phyloP scores from a whole-genome alignment of 1,284 basidiomycete species.

The Microbotryum saponariae region DNA sequence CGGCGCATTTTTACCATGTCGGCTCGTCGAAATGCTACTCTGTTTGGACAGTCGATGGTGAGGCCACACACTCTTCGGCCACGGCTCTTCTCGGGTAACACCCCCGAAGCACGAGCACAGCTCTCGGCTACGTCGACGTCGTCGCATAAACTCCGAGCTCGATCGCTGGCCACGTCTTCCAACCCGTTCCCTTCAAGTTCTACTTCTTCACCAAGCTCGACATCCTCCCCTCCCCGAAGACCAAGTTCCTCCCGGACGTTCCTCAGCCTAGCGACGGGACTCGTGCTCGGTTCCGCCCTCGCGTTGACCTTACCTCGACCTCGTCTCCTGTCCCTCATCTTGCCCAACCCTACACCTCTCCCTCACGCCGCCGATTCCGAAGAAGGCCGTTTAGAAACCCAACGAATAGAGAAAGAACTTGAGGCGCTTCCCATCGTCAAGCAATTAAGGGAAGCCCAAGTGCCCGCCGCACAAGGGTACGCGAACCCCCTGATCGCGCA shows the following conservation, averaged over 20 bases:
- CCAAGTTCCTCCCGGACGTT: conserved; percentile 6
- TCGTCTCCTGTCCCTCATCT: conserved; percentile 3
- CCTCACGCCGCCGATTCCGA: conserved; percentile 56
- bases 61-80: background rate
- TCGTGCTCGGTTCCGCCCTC: conserved; percentile 15
- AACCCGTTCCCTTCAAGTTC: background rate
- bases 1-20: too few species aligned
- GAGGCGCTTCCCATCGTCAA: conserved; percentile 58
- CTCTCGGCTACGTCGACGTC: background rate
- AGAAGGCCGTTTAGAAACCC: conserved; percentile 55
- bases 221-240: background rate
- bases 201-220: background rate
- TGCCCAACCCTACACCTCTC: conserved; percentile 53
- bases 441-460: conserved; percentile 41
- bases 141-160: background rate
- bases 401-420: conserved; percentile 59
- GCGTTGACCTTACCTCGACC: conserved; percentile 18
- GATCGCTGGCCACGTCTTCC: background rate
- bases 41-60: conserved; percentile 7
- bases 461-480: background rate
- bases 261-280: conserved; percentile 14
- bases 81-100: background rate
- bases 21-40: too few species aligned
- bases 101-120: too few species aligned
- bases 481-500: background rate